Base-by-base conservation (phyloP, 495 filamentous ascomycete genomes). In the Aspergillus baeticus region DNA sequence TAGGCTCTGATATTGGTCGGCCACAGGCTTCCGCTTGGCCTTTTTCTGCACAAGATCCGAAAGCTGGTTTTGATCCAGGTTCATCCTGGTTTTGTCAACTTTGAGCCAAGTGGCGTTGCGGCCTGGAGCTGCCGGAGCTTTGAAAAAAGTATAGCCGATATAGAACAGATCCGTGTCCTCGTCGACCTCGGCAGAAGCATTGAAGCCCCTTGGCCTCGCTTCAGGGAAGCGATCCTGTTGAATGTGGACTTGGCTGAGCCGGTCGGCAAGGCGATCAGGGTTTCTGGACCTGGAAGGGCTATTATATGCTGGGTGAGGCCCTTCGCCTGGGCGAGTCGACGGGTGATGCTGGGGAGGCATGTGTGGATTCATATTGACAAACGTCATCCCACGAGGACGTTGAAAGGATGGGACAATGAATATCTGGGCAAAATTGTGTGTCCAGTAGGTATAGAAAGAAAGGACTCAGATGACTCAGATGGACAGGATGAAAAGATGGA, bases 61-160 rank as follows among this genome's bases (percentile, higher is more conserved):
- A 15, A 71, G 54, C 15, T 70, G 67, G 6, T 57, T 33, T 50
- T 76, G 71, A 15, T 42, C 63, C 7, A 69, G 55, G 43, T 67
- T 47, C 64, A 76, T 70, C 6, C 55, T 47, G 11, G 55, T 63
- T 14, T 61, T 63, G 22, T 74, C 67, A 10, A 62, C 65, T 18
- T 66, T 59, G 10, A 33, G 68, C 73, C 71, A 76, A 15, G 63
- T 62, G 39, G 63, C 26, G 41, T 60, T 64, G 36, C 69, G 60
- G 3, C 69, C 67, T 17, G 68, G 62, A 10, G 57, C 47, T 6
- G 66, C 57, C 14, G 66, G 61, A 15, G 70, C 68, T 48, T 76
- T 71, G 63, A 63, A 68, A 38, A 73, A 72, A 15, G 64, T 69
- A 39, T 62, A 76, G 0, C 73, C 73, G 23, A 67, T 54, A 34